Evolutionary conservation across 495 filamentous ascomycete species (phyloP).

Genomic region (Aspergillus coremiiformis): DNA sequence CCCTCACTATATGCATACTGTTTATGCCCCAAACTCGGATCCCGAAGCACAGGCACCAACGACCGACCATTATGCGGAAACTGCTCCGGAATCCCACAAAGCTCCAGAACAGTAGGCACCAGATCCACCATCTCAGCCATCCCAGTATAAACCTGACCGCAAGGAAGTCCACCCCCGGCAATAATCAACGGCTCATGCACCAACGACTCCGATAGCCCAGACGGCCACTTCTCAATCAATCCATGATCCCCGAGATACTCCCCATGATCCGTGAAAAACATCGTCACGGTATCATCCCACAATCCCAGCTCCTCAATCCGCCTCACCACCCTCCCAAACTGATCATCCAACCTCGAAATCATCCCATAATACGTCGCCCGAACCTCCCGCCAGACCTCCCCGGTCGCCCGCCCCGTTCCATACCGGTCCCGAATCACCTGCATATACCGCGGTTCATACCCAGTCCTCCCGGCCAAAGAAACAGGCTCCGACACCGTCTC

Average conservation of each 20-base stretch:
- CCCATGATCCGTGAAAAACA: conserved; percentile 24
- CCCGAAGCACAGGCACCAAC: conserved; percentile 13
- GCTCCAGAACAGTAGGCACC: conserved; percentile 22
- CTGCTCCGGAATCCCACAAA: conserved; percentile 17
- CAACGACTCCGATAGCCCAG: conserved; percentile 21
- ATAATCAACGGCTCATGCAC: conserved; percentile 24
- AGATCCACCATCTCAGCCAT: conserved; percentile 29
- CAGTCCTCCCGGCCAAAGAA: conserved; percentile 12
- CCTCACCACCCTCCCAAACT: conserved; percentile 15
- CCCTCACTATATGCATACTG: conserved; percentile 22
- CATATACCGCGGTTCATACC: conserved; percentile 23
- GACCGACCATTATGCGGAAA: conserved; percentile 21
- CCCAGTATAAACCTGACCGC: conserved; percentile 12
- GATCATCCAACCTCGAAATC: conserved; percentile 21
- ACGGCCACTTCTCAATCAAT: conserved; percentile 26
- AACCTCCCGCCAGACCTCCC: conserved; percentile 19
- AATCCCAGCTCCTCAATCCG: conserved; percentile 10
- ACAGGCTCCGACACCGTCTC: conserved; percentile 7
- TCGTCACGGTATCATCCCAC: conserved; percentile 18
- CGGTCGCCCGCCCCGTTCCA: conserved; percentile 16
- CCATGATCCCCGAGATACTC: conserved; percentile 24
- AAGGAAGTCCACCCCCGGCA: conserved; percentile 19
- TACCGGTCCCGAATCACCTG: conserved; percentile 15
- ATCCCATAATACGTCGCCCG: conserved; percentile 25
- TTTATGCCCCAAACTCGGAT: conserved; percentile 11